A percentile compares a stretch with the other conserved stretches of the same genome.
Conservation (phyloP, 106 monocot species). For the Acorus calamus region DNA sequence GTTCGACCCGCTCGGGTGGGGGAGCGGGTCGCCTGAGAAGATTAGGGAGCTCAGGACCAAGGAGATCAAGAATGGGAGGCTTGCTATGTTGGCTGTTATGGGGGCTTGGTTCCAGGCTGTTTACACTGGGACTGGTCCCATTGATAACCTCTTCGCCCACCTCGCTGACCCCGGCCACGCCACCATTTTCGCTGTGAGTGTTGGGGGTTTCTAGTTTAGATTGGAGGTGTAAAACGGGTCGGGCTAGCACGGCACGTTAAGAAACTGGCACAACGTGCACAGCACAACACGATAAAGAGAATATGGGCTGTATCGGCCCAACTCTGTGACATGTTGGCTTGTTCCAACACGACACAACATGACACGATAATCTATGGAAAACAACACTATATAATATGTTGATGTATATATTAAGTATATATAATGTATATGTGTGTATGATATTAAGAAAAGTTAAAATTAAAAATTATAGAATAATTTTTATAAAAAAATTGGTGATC, state of each 20-base stretch:
- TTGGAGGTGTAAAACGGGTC: background rate
- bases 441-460: no score
- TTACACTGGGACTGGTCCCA: slow-evolving; percentile 96
- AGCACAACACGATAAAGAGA: no score
- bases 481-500: no score
- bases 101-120: slow-evolving; percentile 97
- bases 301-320: no score
- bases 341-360: no score
- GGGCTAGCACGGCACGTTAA: background rate
- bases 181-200: slow-evolving; percentile 76
- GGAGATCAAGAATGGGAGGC: slow-evolving; percentile 98
- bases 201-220: background rate
- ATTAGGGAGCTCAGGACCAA: slow-evolving; percentile 85
- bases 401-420: no score
- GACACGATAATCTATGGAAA: no score
- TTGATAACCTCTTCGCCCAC: slow-evolving; percentile 95
- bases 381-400: no score
- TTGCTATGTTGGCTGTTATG: slow-evolving; percentile 95
- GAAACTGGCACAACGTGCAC: no score
- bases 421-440: no score
- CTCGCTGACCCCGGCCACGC: slow-evolving; percentile 97
- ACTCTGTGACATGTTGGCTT: no score
- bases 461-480: no score
- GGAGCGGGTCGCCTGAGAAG: slow-evolving; percentile 76
- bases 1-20: slow-evolving; percentile 99